Evolutionary conservation across 192 early-diverging fungal genomes (phyloP).

Genomic region (Podila epigama): DNA sequence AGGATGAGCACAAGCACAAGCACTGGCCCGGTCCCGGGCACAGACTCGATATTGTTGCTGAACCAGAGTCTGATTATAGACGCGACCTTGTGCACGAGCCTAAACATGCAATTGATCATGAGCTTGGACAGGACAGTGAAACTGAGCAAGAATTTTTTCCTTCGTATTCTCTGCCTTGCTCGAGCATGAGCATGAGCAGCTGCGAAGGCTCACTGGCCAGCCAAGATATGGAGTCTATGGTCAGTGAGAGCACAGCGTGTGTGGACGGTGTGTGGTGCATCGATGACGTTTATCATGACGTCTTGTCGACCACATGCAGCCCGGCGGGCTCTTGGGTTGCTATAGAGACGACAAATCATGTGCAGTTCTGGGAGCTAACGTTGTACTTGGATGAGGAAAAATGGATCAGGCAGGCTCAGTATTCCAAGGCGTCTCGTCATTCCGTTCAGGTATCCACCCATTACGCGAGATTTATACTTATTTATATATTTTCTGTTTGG

Average conservation of each 20-base stretch:
- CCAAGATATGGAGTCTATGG: neutral
- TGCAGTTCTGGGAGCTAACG: neutral
- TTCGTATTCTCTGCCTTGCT: neutral
- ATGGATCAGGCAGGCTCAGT: neutral
- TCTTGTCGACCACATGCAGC: neutral
- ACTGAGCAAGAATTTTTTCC: neutral
- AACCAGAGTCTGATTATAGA: no score
- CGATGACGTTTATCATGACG: neutral
- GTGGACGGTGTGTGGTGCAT: neutral
- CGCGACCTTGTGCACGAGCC: no score
- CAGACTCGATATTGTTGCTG: no score
- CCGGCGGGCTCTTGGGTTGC: neutral
- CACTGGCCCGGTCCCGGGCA: no score
- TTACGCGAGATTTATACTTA: neutral
- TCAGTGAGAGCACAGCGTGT: neutral
- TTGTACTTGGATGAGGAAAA: neutral
- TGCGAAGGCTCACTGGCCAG: neutral
- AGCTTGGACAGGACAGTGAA: neutral
- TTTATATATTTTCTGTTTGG: neutral
- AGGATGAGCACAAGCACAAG: no score
- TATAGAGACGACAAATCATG: neutral
- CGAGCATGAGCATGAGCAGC: no score
- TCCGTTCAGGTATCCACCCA: neutral
- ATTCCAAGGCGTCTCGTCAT: neutral
- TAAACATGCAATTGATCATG: no score